Conservation (phyloP, 192 early-diverging fungal species). For the Coemansia sp. region DNA sequence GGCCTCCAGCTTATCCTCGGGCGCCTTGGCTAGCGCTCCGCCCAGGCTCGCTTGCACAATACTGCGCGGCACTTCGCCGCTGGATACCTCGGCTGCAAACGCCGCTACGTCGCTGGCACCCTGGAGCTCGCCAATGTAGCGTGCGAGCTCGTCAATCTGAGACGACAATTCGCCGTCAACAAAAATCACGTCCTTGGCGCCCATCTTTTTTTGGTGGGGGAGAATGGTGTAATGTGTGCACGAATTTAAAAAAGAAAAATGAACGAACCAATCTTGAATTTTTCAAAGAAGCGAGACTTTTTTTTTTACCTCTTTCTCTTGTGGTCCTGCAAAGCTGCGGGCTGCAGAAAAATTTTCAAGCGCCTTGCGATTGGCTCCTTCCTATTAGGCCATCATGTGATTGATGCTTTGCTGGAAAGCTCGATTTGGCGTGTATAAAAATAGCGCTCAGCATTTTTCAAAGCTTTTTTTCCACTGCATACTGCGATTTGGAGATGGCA, state of each 20-base stretch:
- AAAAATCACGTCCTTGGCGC: constrained; percentile 47
- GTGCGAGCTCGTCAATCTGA: constrained; percentile 74
- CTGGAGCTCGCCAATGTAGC: constrained; percentile 56
- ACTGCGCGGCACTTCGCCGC: constrained; percentile 6
- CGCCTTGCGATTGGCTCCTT: not conserved
- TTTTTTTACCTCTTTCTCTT: not conserved
- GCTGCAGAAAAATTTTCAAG: constrained; percentile 2
- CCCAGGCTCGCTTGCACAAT: constrained; percentile 53
- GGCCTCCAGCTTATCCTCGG: constrained; percentile 35
- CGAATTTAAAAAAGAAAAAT: constrained; percentile 6
- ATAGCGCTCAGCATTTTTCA: no score
- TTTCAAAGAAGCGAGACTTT: not conserved
- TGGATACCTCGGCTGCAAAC: constrained; percentile 28
- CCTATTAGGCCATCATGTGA: not conserved
- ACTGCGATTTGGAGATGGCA: no score
- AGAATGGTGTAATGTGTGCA: constrained; percentile 7
- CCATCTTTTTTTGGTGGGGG: constrained; percentile 43
- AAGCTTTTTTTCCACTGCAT: no score
- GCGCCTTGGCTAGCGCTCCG: constrained; percentile 35
- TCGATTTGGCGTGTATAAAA: no score
- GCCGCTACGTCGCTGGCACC: constrained; percentile 19
- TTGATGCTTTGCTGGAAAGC: no score
- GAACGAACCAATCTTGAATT: constrained; percentile 3
- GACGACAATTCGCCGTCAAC: constrained; percentile 43
- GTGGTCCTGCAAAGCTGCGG: not conserved